Evolutionary conservation across 129 eudicot species (phyloP), one percentile per base, ranked within the genome.

Genomic region (Deinandra increscens): DNA sequence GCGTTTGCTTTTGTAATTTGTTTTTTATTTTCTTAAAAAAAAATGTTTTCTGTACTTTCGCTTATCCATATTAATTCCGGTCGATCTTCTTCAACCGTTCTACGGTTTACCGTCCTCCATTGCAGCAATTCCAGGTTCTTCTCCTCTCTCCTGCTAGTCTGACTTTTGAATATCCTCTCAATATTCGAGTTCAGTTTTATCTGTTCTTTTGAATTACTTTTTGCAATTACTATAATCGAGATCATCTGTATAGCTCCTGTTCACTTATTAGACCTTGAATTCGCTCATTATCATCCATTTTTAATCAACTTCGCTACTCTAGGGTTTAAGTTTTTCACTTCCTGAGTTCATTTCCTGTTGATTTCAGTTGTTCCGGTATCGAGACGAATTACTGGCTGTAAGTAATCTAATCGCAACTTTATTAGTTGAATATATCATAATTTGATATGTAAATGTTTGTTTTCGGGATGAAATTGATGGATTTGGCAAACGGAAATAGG

Each of bases 111-210:
- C 22, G 11, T 45, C 64, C 59, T 7, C 42, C 71, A n/a, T 45
- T 45, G 71, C 15, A 44, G 42, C 15, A 44, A 26, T 45, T 66
- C 3, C 70, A 44, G 71, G 70, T 66, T 33, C 23, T n/a, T 4
- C 20, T 14, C 14, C 4, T 8, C 15, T 46, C 23, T 8, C 59
- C 4, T 59, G 4, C 39, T 59, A 6, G 12, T 18, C 4, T 51
- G 8, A 59, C 42, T 31, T 31, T 59, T 0, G 9, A 33, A 33
- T 15, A 6, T 31, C 13, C 13, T 14, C 1, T 5, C 19, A 2
- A 26, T 26, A 58, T 4, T 2, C 9, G 1, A 46, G 17, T 48
- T 29, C 60, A 67, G 15, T 14, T 67, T 9, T 10, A 29, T 45
- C 22, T 65, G 3, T 22, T 41, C 12, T 65, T 39, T 8, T 65